These are phyloP conservation scores for Lablab purpureus DNA, from an alignment of 306 rosid genomes.

Conservation along the genomic window DNA sequence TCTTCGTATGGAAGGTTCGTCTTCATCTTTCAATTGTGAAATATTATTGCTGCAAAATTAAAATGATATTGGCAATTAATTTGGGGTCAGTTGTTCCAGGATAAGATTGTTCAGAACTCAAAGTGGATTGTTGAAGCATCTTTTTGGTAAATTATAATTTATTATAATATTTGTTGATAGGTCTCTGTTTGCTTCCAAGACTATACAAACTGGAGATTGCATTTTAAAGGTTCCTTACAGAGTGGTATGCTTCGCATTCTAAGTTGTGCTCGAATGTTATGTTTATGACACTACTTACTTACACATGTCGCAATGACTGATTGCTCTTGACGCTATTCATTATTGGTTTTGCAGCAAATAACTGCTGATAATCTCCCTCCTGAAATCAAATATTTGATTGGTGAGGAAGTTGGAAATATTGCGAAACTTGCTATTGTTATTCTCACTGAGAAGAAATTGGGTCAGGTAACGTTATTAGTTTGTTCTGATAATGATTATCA, in stretches of 20 bases:
- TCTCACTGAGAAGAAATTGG: constrained; percentile 68
- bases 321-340: constrained; percentile 23
- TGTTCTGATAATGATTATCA: constrained; percentile 12
- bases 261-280: constrained; percentile 3
- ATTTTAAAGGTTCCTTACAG: constrained; percentile 75
- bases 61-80: neutral
- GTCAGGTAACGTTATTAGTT: constrained; percentile 51
- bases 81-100: neutral
- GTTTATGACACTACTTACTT: neutral
- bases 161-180: constrained; percentile 39
- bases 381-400: constrained; percentile 52
- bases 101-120: neutral
- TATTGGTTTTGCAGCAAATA: constrained; percentile 69
- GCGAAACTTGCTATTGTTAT: constrained; percentile 67
- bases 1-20: constrained; percentile 63
- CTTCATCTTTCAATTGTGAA: neutral
- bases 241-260: constrained; percentile 54
- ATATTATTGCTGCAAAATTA: neutral
- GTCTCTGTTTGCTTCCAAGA: constrained; percentile 71
- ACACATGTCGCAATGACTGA: neutral
- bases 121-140: neutral
- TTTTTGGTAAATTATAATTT: neutral
- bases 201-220: constrained; percentile 65
- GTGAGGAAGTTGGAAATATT: constrained; percentile 60
- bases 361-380: constrained; percentile 64